These are phyloP conservation scores for Penicillium sp. DNA, from an alignment of 2,329 filamentous ascomycete genomes.

Conservation along the genomic window DNA sequence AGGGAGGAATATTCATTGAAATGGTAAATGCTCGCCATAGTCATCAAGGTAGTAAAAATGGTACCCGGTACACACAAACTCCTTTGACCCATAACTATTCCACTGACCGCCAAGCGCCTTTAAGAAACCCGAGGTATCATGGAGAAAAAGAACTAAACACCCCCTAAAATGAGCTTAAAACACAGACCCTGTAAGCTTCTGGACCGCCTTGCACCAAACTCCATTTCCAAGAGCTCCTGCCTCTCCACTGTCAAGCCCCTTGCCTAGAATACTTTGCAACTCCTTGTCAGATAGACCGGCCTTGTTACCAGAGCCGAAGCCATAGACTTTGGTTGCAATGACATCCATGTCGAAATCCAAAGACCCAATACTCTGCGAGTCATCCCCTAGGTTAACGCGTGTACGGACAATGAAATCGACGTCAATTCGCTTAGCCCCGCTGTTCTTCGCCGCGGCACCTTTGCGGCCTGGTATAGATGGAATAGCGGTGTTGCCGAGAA, in stretches of 20 bases:
- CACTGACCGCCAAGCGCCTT: background rate
- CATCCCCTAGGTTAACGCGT: slow-evolving; percentile 16
- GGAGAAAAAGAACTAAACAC: background rate
- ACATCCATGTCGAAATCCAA: slow-evolving; percentile 41
- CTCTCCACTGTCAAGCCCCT: slow-evolving; percentile 22
- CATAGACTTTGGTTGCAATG: slow-evolving; percentile 42
- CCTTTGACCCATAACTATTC: slow-evolving; percentile 1
- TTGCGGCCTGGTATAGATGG: slow-evolving; percentile 14
- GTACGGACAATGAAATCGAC: slow-evolving; percentile 42
- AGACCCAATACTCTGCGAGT: slow-evolving; percentile 22
- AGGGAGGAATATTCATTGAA: background rate
- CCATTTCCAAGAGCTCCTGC: slow-evolving; percentile 34
- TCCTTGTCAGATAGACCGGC: slow-evolving; percentile 34
- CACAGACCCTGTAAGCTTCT: slow-evolving; percentile 34
- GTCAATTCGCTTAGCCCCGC: slow-evolving; percentile 32
- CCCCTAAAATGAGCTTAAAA: slow-evolving; percentile 24
- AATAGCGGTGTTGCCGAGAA: slow-evolving; percentile 30
- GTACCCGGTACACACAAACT: background rate
- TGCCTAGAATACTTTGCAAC: slow-evolving; percentile 37
- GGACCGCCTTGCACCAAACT: slow-evolving; percentile 42
- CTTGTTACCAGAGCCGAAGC: slow-evolving; percentile 32
- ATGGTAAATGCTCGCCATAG: background rate
- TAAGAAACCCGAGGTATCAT: slow-evolving; percentile 1
- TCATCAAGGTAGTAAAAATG: background rate
- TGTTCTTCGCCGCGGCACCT: slow-evolving; percentile 9